Evolutionary conservation across 2,329 filamentous ascomycete species (phyloP).

Genomic region (Cladophialophora bantiana): DNA sequence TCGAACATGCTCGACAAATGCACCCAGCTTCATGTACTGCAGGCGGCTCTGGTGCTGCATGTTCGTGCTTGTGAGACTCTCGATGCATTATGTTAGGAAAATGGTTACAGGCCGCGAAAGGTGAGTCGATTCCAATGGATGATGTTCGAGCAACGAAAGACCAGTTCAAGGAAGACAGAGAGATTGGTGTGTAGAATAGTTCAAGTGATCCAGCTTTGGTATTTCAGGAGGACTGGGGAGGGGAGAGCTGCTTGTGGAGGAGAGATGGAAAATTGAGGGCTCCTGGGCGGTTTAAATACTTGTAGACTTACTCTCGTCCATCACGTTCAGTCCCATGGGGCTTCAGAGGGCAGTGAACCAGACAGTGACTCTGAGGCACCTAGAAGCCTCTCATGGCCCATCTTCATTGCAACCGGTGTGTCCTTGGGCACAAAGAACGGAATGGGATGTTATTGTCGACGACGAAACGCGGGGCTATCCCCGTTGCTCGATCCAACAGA

Average conservation of each 20-base stretch:
- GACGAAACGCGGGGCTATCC: neutral
- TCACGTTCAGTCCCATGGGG: neutral
- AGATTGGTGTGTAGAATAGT: neutral
- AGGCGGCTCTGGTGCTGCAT: neutral
- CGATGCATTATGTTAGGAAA: neutral
- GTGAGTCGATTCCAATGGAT: neutral
- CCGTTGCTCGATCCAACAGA: neutral
- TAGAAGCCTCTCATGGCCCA: neutral
- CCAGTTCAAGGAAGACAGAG: neutral
- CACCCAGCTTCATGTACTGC: neutral
- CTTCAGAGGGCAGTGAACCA: neutral
- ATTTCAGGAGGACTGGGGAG: neutral
- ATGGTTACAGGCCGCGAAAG: neutral
- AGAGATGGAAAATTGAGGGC: neutral
- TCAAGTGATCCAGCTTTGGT: neutral
- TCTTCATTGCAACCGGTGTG: neutral
- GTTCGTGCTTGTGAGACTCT: neutral
- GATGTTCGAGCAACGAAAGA: neutral
- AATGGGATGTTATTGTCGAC: neutral
- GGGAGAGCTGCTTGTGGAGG: neutral
- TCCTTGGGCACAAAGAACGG: neutral
- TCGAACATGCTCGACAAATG: neutral
- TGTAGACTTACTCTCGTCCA: neutral
- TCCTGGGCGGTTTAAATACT: neutral
- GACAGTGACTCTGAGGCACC: neutral